Percentiles rank a stretch among this genome's conserved stretches.
Conservation (phyloP, 495 filamentous ascomycete species). For the Aspergillus steynii region DNA sequence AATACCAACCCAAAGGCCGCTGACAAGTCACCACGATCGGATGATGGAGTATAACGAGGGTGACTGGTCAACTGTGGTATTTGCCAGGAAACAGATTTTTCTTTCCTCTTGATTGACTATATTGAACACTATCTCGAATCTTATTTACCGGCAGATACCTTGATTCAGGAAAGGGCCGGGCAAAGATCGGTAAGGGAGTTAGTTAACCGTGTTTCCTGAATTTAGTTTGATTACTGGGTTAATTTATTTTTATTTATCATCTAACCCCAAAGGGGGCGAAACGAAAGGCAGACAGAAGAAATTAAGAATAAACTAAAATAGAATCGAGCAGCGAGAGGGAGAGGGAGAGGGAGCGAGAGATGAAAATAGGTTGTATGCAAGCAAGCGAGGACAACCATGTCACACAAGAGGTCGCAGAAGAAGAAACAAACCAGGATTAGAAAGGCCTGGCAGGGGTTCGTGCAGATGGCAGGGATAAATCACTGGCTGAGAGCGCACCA, state of each 20-base stretch:
- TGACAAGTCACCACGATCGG: slow-evolving; percentile 25
- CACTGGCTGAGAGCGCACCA: slow-evolving; percentile 43
- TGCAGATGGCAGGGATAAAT: slow-evolving; percentile 25
- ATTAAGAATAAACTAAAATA: not conserved
- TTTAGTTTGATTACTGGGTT: not conserved
- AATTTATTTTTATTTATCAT: not conserved
- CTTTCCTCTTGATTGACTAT: not conserved
- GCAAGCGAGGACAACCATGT: slow-evolving; percentile 29
- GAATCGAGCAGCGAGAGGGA: slow-evolving; percentile 1
- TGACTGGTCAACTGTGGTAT: slow-evolving; percentile 19
- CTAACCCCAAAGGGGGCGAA: not conserved
- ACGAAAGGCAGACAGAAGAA: not conserved
- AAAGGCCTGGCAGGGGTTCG: slow-evolving; percentile 24
- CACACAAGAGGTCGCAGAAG: slow-evolving; percentile 26
- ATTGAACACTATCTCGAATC: not conserved
- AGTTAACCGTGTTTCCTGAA: not conserved
- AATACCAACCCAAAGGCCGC: slow-evolving; percentile 6
- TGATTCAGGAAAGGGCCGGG: not conserved
- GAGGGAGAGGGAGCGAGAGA: slow-evolving; percentile 5
- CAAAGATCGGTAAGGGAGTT: not conserved
- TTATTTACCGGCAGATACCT: not conserved
- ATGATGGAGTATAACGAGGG: slow-evolving; percentile 3
- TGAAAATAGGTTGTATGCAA: slow-evolving; percentile 17
- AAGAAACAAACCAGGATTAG: slow-evolving; percentile 21
- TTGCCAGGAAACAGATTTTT: not conserved